Conservation (phyloP, 169 alveolate genomes). For the Plasmodium cynomolgi region DNA sequence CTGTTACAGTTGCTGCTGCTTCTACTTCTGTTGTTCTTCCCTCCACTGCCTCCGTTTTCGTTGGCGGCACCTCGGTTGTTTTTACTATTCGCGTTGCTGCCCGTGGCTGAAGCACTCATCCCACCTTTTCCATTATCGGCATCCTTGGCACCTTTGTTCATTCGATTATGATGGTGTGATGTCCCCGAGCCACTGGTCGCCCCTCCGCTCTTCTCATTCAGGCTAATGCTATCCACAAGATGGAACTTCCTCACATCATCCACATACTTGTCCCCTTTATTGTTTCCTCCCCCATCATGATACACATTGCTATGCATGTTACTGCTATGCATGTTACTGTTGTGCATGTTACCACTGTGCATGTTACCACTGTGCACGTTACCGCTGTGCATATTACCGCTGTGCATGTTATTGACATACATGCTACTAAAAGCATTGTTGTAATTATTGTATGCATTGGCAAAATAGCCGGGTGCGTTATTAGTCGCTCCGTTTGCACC, state of each 20-base stretch:
- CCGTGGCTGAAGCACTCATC: background rate
- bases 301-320: background rate
- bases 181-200: background rate
- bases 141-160: background rate
- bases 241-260: slow-evolving; percentile 23
- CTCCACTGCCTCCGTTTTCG: background rate
- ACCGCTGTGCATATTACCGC: background rate
- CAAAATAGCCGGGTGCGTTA: background rate
- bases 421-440: background rate
- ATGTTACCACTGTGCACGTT: background rate
- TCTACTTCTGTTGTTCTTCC: background rate
- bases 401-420: background rate
- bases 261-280: slow-evolving; percentile 9
- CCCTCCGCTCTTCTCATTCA: slow-evolving; percentile 8
- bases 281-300: background rate
- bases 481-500: background rate
- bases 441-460: slow-evolving; percentile 10
- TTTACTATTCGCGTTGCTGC: background rate
- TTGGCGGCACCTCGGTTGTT: background rate
- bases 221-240: background rate
- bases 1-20: background rate
- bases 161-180: background rate
- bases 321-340: background rate
- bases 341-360: background rate
- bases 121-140: background rate